These are phyloP conservation scores for Microthlaspi erraticum DNA, from an alignment of 345 rosid species.

Conservation along the genomic window DNA sequence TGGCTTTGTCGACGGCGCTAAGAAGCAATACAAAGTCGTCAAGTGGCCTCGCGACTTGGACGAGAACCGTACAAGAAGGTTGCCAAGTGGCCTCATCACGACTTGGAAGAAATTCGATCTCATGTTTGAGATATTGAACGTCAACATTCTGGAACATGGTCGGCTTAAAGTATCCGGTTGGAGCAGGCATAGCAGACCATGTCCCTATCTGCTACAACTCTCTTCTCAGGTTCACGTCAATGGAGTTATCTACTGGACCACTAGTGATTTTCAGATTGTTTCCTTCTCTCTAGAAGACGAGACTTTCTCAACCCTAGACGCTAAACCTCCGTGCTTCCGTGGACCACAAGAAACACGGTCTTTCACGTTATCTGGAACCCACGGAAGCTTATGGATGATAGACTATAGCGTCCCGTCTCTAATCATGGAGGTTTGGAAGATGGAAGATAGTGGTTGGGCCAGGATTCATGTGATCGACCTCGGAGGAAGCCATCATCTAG, in stretches of 20 bases:
- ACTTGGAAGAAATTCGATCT: background rate
- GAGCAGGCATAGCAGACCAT: slow-evolving; percentile 1
- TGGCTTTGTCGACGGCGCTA: slow-evolving; percentile 20
- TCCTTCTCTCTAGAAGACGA: slow-evolving; percentile 5
- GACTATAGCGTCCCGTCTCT: background rate
- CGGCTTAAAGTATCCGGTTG: background rate
- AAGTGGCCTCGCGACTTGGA: background rate
- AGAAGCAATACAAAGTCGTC: background rate
- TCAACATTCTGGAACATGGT: slow-evolving; percentile 4
- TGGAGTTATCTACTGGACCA: background rate
- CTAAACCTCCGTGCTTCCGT: slow-evolving; percentile 1
- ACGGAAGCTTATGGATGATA: slow-evolving; percentile 8
- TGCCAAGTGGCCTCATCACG: slow-evolving; percentile 1
- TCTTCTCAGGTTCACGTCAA: slow-evolving; percentile 21
- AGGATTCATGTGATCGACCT: slow-evolving; percentile 13
- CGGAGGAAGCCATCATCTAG: background rate
- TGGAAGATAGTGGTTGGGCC: background rate
- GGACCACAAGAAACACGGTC: background rate
- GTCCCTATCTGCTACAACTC: slow-evolving; percentile 9
- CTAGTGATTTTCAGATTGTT: slow-evolving; percentile 6
- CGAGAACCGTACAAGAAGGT: background rate
- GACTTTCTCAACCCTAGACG: slow-evolving; percentile 13
- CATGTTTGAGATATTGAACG: background rate
- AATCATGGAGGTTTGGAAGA: slow-evolving; percentile 8
- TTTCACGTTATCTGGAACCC: slow-evolving; percentile 11